Evolutionary conservation across 2,329 filamentous ascomycete genomes (phyloP), one percentile per base, ranked within the genome.

Genomic region (Scedosporium aurantiacum): DNA sequence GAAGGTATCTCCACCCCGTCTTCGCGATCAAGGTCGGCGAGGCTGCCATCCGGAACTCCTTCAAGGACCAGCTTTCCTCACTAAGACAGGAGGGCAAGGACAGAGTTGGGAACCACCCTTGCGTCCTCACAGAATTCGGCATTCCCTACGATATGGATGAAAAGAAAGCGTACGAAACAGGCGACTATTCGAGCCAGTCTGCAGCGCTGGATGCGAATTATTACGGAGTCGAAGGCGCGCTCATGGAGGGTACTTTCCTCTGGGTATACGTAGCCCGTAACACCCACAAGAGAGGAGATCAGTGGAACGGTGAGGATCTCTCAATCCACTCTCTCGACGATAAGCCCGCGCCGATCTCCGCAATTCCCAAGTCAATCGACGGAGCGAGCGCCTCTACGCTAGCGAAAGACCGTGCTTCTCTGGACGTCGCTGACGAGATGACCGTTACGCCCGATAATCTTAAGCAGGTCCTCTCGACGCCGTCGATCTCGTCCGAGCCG

Each of bases 111-210:
- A 85, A 89, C 23, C 92, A 95, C 67, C 94, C 94, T 0, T 91
- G 91, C 67, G 75, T 99, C 4, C 85, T 97, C 72, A 95, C 91
- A 0, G 94, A 99, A 71, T 97, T 97, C 68, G 94, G 94, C 6
- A 97, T 99, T 63, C 94, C 94, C 0, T 99, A 96, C 70, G 94
- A 99, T 70, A 97, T 99, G 95, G 93, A 99, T 69, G 87, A 96
- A 66, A 92, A 96, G 74, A 81, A 94, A 69, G 94, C 94, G 1
- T 99, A 99, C 75, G 90, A 91, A 74, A 96, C 91, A 5, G 94
- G 95, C 6, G 90, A 99, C 72, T 99, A 96, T 74, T 88, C 89
- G 54, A 96, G 90, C 68, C 94, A 99, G 72, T 89, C 88, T 40
- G 85, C 90, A 1, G 94, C 94, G 5, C 87, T 99, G 78, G 94